These are phyloP conservation scores for Penicillium angulare DNA, from an alignment of 495 filamentous ascomycete genomes.

Conservation along the genomic window DNA sequence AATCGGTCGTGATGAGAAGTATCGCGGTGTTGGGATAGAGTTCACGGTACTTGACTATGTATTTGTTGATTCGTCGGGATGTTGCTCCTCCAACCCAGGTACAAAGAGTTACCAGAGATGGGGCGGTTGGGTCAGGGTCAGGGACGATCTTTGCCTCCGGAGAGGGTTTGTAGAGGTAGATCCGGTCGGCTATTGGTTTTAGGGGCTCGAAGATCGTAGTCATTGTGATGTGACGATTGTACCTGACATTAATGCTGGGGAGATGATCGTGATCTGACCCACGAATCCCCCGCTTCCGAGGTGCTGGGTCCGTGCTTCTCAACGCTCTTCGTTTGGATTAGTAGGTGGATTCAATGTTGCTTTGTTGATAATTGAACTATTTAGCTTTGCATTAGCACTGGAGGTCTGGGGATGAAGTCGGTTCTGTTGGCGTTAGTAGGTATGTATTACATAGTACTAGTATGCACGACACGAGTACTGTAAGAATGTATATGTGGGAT, in stretches of 20 bases:
- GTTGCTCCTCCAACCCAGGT: constrained; percentile 31
- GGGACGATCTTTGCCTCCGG: background rate
- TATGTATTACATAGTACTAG: too few relatives aligned
- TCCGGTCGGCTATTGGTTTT: constrained; percentile 11
- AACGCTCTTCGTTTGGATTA: background rate
- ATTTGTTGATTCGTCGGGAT: constrained; percentile 30
- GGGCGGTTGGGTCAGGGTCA: constrained; percentile 2
- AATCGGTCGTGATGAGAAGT: constrained; percentile 24
- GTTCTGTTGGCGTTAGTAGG: too few relatives aligned
- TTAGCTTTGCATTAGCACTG: too few relatives aligned
- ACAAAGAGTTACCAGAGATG: constrained; percentile 27
- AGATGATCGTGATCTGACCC: too few relatives aligned
- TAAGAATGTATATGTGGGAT: too few relatives aligned
- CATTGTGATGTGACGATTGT: constrained; percentile 5
- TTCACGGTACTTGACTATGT: constrained; percentile 19
- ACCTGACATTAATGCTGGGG: background rate
- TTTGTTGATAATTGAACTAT: too few relatives aligned
- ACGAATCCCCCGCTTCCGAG: background rate
- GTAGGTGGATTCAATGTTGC: too few relatives aligned
- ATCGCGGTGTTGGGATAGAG: constrained; percentile 21
- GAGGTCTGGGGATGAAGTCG: too few relatives aligned
- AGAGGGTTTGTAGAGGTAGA: constrained; percentile 22
- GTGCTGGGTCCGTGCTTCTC: background rate
- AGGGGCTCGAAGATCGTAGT: constrained; percentile 6
- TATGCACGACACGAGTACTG: too few relatives aligned